phyloP scores from a whole-genome alignment of 495 filamentous ascomycete species.

The Pseudomonodictys pantanalensis region DNA sequence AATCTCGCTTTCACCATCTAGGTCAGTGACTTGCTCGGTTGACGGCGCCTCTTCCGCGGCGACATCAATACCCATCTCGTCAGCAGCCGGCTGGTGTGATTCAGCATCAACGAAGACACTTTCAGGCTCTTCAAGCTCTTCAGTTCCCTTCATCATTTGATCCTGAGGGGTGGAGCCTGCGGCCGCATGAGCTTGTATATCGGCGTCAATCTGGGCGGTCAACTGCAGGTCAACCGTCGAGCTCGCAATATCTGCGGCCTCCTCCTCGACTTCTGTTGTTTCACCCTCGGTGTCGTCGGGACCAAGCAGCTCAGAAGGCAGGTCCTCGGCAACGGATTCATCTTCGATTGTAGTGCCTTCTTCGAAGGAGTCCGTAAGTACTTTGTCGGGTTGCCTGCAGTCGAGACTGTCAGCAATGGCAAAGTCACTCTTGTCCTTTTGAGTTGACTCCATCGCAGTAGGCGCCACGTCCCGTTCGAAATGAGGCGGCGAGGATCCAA shows the following conservation, averaged over 20 bases:
- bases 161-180: neutral
- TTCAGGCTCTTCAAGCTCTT: neutral
- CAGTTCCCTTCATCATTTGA: neutral
- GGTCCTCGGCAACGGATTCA: neutral
- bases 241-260: conserved; percentile 9
- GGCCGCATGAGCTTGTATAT: conserved; percentile 4
- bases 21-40: no score
- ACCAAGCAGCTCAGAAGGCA: neutral
- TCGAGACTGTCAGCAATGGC: conserved; percentile 23
- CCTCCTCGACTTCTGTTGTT: neutral
- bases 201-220: conserved; percentile 26
- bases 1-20: neutral
- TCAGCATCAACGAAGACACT: conserved; percentile 3
- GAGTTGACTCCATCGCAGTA: neutral
- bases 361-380: conserved; percentile 4
- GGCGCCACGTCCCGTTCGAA: conserved; percentile 5
- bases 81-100: neutral
- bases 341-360: conserved; percentile 19
- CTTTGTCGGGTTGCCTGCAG: conserved; percentile 5
- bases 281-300: conserved; percentile 3
- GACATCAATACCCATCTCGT: neutral
- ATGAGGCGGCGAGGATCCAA: conserved; percentile 26
- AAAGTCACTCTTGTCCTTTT: conserved; percentile 1
- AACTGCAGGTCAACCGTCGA: conserved; percentile 20
- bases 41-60: neutral